These are phyloP conservation scores for Voacanga thouarsii DNA, from an alignment of 257 asterid genomes.

Conservation along the genomic window DNA sequence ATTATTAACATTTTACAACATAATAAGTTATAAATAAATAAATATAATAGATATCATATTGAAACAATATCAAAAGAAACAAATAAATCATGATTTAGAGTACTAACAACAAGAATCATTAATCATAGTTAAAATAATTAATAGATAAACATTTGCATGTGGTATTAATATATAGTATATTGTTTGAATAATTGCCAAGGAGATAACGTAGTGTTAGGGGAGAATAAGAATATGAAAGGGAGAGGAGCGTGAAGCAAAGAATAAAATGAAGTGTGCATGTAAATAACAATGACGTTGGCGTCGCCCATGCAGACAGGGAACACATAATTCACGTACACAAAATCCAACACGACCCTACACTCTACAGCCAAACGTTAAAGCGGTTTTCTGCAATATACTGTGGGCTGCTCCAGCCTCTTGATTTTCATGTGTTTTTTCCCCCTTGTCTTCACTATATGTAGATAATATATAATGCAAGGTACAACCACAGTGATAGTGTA, in stretches of 20 bases:
- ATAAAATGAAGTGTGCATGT: slow-evolving; percentile 1
- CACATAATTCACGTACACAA: neutral
- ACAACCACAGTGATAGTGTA: too few relatives aligned
- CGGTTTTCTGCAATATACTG: slow-evolving; percentile 20
- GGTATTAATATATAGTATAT: too few relatives aligned
- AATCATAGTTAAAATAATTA: too few relatives aligned
- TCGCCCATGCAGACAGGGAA: slow-evolving; percentile 2
- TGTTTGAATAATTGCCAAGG: too few relatives aligned
- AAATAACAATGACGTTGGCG: neutral
- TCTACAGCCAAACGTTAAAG: neutral
- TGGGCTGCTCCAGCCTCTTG: slow-evolving; percentile 13
- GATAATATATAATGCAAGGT: too few relatives aligned
- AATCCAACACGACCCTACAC: neutral
- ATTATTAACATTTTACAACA: too few relatives aligned
- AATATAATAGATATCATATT: too few relatives aligned
- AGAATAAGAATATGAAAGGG: neutral
- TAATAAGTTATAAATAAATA: too few relatives aligned
- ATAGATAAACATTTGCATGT: too few relatives aligned
- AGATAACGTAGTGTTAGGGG: neutral
- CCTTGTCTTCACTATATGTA: neutral
- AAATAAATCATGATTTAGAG: too few relatives aligned
- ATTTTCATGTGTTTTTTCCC: neutral
- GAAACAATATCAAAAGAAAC: too few relatives aligned
- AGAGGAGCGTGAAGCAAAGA: neutral
- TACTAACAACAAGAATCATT: too few relatives aligned